Evolutionary conservation across 2,329 filamentous ascomycete genomes (phyloP), one percentile per base, ranked within the genome.

Genomic region (Colletotrichum gloeosporioides): DNA sequence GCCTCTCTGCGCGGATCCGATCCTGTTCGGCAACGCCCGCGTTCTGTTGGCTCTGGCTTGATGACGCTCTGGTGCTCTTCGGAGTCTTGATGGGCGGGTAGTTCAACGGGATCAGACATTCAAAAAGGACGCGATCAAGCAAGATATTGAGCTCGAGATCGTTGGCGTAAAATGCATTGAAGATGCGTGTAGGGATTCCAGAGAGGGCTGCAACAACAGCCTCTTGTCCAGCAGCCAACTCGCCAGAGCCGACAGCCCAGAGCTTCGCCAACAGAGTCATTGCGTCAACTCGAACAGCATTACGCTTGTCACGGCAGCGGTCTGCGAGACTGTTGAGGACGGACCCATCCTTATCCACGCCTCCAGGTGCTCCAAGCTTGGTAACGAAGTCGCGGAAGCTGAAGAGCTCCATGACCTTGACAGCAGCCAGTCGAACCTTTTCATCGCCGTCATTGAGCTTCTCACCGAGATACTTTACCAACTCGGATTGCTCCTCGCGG

Each of bases 171-270:
- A 94, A 96, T 0, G 94, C 93, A 81, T 96, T 95, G 77, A 98
- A 92, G 61, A 99, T 95, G 77, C 92, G 94, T 2, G 94, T 94
- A 4, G 97, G 96, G 53, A 98, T 95, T 29, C 93, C 93, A 8
- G 93, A 94, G 15, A 99, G 88, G n/a, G 96, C 90, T 12, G 92
- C 88, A 15, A 90, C 91, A 25, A 98, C 93, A 22, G 90, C 88
- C 79, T 98, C 95, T 80, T 96, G 94, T 16, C 95, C 95, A 69
- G 94, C 92, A 29, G 95, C 93, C 80, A 99, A 94, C 80, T 98
- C 96, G 22, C 95, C 95, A 22, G 93, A 92, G 15, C 95, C 96
- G 22, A 98, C 96, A n/a, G 95, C 96, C 97, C 97, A 99, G 32
- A 99, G 93, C 77, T 93, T 95, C 13, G 92, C 95, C 2, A 99